A percentile compares a stretch with the other conserved stretches of the same genome.
Evolutionary conservation across 257 asterid genomes (phyloP).

Genomic region (Nicotiana knightiana): DNA sequence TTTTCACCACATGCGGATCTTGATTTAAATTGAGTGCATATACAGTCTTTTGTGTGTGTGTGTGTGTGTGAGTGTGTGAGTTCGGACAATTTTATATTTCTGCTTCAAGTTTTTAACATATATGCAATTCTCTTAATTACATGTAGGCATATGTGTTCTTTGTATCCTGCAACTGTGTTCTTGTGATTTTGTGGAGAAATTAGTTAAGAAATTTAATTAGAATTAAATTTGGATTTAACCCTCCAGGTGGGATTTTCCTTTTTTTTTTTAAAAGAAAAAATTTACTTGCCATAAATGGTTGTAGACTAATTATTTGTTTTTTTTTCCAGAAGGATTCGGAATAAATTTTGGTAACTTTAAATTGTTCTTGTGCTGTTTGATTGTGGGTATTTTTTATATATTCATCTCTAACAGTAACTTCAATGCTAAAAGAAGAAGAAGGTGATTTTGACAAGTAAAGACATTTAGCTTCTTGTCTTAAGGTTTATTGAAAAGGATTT

Average conservation of each 20-base stretch:
- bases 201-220: not conserved
- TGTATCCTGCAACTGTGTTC: not conserved
- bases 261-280: not conserved
- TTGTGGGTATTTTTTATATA: not conserved
- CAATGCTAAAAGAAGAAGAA: not conserved
- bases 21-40: not conserved
- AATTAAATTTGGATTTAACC: not conserved
- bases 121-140: not conserved
- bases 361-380: not conserved
- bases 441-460: not conserved
- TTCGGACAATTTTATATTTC: not conserved
- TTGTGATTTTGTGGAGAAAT: not conserved
- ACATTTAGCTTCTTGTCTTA: not conserved
- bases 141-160: not conserved
- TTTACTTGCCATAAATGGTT: not conserved
- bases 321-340: slow-evolving; percentile 4
- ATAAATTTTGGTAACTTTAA: slow-evolving; percentile 17
- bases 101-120: not conserved
- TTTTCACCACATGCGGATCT: not conserved
- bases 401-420: not conserved
- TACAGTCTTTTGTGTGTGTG: not conserved
- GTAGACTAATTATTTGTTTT: slow-evolving; percentile 12
- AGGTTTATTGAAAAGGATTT: slow-evolving; percentile 1
- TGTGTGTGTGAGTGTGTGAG: not conserved
- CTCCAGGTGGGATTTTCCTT: not conserved